These are phyloP conservation scores for Populus nigra DNA, from an alignment of 345 rosid genomes.

Conservation along the genomic window DNA sequence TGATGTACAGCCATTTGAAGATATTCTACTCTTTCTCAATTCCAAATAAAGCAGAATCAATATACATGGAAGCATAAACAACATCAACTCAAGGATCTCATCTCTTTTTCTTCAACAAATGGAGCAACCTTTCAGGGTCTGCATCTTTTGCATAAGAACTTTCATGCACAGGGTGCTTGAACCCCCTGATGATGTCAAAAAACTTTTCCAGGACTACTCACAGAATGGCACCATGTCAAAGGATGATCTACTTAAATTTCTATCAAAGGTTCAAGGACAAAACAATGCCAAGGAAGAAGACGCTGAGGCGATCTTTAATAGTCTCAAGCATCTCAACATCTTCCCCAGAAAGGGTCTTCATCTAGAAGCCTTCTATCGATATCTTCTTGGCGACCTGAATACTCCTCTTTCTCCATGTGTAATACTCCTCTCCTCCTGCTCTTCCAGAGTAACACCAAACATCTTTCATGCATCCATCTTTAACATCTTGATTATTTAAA, in stretches of 20 bases:
- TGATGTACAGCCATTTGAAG: background rate
- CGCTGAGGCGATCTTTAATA: constrained; percentile 47
- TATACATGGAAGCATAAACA: background rate
- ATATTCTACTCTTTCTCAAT: background rate
- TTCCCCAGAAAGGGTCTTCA: constrained; percentile 47
- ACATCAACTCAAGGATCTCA: background rate
- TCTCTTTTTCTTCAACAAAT: background rate
- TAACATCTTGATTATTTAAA: no score
- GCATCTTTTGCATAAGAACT: constrained; percentile 50
- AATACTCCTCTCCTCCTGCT: background rate
- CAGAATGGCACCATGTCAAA: constrained; percentile 37
- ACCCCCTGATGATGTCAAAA: constrained; percentile 42
- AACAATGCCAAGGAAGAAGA: constrained; percentile 34
- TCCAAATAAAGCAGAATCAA: background rate
- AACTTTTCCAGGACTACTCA: constrained; percentile 36
- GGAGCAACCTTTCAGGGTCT: constrained; percentile 35
- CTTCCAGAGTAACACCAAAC: background rate
- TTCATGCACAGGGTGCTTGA: constrained; percentile 36
- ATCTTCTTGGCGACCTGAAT: constrained; percentile 53
- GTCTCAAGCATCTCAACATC: constrained; percentile 48
- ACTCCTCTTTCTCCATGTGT: constrained; percentile 19
- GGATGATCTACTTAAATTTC: constrained; percentile 32
- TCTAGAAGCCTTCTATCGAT: constrained; percentile 51
- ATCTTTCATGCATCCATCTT: background rate
- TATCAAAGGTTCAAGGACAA: constrained; percentile 25